These are phyloP conservation scores for Novymonas esmeraldas DNA, from an alignment of 208 protist species.

Conservation along the genomic window DNA sequence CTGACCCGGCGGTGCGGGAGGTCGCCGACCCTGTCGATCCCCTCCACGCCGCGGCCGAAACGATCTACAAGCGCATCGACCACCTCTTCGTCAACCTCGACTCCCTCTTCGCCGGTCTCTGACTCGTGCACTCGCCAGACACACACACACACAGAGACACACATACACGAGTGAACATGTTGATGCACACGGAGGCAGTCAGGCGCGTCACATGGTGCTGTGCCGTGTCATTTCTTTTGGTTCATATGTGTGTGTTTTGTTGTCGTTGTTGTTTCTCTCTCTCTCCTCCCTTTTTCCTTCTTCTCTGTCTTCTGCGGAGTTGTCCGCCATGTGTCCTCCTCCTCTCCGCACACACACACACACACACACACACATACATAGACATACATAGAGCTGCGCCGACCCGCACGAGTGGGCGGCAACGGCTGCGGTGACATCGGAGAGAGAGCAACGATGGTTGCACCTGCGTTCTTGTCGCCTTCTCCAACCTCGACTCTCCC, in stretches of 20 bases:
- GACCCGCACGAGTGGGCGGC: no score
- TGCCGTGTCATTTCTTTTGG: no score
- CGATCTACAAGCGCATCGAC: conserved; percentile 87
- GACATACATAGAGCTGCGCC: no score
- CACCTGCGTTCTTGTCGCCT: no score
- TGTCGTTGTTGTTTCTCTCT: background rate
- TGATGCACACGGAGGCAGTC: background rate
- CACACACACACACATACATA: no score
- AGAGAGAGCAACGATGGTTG: no score
- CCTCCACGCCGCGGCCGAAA: conserved; percentile 62
- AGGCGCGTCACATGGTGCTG: no score
- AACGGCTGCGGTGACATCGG: no score
- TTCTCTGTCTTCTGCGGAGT: background rate
- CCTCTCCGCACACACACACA: no score
- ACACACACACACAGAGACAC: background rate
- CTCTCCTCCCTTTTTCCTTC: background rate
- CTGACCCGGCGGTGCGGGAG: conserved; percentile 50
- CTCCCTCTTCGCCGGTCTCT: conserved; percentile 51
- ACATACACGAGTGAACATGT: background rate
- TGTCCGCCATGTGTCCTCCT: no score
- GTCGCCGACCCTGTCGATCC: conserved; percentile 69
- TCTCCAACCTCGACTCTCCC: no score
- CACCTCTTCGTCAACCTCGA: conserved; percentile 82
- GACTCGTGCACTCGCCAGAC: background rate
- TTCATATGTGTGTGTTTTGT: background rate